These are phyloP conservation scores for Termitomyces sp. DNA, from an alignment of 768 basidiomycete genomes.

Conservation along the genomic window DNA sequence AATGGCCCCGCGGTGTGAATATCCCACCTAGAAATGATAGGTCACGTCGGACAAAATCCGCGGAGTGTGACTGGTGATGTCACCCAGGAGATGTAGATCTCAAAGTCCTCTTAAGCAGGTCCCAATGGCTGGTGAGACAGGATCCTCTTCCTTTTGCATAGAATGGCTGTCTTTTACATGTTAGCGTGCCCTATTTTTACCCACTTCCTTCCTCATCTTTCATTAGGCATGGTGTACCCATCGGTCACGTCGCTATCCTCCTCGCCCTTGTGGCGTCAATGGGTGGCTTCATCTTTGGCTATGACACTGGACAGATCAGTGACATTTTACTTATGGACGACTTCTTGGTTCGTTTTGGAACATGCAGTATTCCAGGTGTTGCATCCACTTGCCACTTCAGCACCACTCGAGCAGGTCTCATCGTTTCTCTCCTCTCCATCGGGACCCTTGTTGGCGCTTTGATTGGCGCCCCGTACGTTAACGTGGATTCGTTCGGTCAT, in stretches of 20 bases:
- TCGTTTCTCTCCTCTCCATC: slow-evolving; percentile 66
- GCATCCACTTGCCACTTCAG: slow-evolving; percentile 44
- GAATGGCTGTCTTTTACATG: slow-evolving; percentile 17
- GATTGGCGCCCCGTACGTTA: slow-evolving; percentile 50
- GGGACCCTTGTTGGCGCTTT: slow-evolving; percentile 64
- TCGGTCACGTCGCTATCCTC: slow-evolving; percentile 58
- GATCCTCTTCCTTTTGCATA: neutral
- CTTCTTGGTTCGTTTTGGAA: slow-evolving; percentile 59
- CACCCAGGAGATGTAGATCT: no score
- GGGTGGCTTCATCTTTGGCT: slow-evolving; percentile 66
- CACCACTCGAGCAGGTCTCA: slow-evolving; percentile 54
- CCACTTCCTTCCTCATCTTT: neutral
- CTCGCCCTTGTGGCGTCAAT: slow-evolving; percentile 64
- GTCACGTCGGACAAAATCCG: neutral
- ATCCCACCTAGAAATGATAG: neutral
- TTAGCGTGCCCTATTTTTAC: neutral
- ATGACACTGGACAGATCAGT: slow-evolving; percentile 75
- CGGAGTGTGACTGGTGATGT: neutral
- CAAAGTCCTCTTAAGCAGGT: neutral
- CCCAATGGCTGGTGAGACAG: neutral
- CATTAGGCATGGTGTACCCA: slow-evolving; percentile 50
- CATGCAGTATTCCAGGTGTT: slow-evolving; percentile 34
- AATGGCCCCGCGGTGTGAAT: neutral
- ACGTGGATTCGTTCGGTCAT: neutral
- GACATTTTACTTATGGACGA: slow-evolving; percentile 71